Percentiles rank a stretch among this genome's conserved stretches.
phyloP scores from a whole-genome alignment of 768 basidiomycete genomes.

The Auricularia cornea region DNA sequence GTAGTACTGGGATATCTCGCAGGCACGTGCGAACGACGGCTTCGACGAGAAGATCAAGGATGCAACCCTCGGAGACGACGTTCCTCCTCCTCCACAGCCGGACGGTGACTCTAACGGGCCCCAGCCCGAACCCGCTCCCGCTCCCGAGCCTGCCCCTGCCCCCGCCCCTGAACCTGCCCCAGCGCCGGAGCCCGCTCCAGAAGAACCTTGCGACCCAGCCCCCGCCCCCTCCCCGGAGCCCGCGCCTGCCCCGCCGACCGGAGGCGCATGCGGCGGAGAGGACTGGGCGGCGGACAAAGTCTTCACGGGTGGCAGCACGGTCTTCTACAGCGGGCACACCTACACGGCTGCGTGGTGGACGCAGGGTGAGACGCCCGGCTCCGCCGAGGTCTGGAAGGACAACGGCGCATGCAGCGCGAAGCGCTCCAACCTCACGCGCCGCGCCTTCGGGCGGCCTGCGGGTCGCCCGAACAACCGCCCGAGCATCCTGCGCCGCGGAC shows the following conservation, averaged over 20 bases:
- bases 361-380: slow-evolving; percentile 42
- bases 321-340: slow-evolving; percentile 23
- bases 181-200: slow-evolving; percentile 26
- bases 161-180: slow-evolving; percentile 30
- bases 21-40: slow-evolving; percentile 5
- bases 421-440: background rate
- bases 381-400: slow-evolving; percentile 43
- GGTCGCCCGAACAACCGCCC: background rate
- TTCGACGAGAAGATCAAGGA: slow-evolving; percentile 5
- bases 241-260: background rate
- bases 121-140: slow-evolving; percentile 46
- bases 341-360: slow-evolving; percentile 60
- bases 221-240: background rate
- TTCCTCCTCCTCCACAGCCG: background rate
- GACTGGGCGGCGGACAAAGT: background rate
- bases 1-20: slow-evolving; percentile 9
- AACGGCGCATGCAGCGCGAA: slow-evolving; percentile 39
- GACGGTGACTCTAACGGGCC: background rate
- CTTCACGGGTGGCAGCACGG: background rate
- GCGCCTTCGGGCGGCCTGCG: background rate
- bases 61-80: background rate
- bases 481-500: background rate
- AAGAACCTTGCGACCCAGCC: background rate
- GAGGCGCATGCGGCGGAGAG: background rate
- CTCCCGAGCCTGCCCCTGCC: slow-evolving; percentile 33